These are phyloP conservation scores for Lasiodiplodia hormozganensis DNA, from an alignment of 2,329 filamentous ascomycete genomes.

Conservation along the genomic window DNA sequence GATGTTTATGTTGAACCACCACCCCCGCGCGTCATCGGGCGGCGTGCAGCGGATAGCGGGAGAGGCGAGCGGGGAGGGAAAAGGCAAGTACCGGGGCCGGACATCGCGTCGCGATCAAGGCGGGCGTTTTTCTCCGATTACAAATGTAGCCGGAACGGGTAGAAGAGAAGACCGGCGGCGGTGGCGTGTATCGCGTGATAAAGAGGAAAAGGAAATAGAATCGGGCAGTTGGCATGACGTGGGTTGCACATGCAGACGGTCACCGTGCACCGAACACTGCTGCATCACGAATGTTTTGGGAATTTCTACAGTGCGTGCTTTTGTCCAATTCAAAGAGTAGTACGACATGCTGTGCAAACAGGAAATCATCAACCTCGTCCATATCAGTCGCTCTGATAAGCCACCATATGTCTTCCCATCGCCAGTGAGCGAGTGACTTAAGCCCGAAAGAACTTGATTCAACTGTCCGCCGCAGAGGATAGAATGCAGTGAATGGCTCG, in stretches of 20 bases:
- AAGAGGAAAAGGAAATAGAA: not conserved
- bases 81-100: not conserved
- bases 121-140: not conserved
- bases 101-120: not conserved
- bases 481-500: not conserved
- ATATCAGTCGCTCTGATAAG: not conserved
- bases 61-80: not conserved
- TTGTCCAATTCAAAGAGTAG: not conserved
- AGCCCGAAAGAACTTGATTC: not conserved
- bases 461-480: not conserved
- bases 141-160: not conserved
- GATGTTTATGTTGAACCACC: not conserved
- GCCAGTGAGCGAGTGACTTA: not conserved
- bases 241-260: not conserved
- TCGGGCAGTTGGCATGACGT: not conserved
- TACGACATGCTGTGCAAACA: not conserved
- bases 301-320: not conserved
- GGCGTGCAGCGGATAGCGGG: too few relatives aligned
- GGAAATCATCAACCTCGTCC: not conserved
- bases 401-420: not conserved
- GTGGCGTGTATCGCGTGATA: not conserved
- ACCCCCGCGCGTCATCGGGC: too few relatives aligned
- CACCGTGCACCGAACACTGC: not conserved
- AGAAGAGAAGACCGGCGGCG: not conserved
- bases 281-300: not conserved